A percentile compares a stretch with the other conserved stretches of the same genome.
Conservation (phyloP, 768 basidiomycete species). For the Leccinum longicurvipes region DNA sequence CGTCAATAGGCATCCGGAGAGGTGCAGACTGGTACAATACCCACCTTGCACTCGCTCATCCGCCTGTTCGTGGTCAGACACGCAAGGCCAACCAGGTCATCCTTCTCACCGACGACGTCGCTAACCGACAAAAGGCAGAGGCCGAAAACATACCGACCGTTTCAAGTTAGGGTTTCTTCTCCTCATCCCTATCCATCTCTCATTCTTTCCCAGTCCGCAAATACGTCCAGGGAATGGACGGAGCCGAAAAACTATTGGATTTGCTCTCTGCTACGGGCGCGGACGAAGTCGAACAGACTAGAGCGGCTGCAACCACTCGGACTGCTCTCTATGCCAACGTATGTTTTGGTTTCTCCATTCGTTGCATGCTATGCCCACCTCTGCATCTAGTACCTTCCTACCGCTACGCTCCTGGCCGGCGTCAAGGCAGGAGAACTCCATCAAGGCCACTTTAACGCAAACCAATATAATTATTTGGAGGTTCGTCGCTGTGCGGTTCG, state of each 20-base stretch:
- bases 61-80: conserved; percentile 48
- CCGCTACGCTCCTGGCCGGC: conserved; percentile 69
- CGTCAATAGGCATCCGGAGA: conserved; percentile 74
- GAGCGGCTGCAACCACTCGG: conserved; percentile 48
- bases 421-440: conserved; percentile 81
- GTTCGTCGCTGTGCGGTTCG: conserved; percentile 34
- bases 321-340: conserved; percentile 77
- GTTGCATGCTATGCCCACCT: background rate
- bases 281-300: conserved; percentile 62
- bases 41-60: conserved; percentile 58
- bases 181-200: background rate
- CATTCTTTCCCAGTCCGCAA: conserved; percentile 50
- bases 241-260: conserved; percentile 69
- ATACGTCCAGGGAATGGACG: conserved; percentile 76
- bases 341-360: no score
- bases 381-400: conserved; percentile 67
- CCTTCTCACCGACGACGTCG: conserved; percentile 86
- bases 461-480: conserved; percentile 94
- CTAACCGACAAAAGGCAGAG: conserved; percentile 75
- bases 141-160: conserved; percentile 55
- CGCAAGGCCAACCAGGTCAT: conserved; percentile 58
- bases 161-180: conserved; percentile 47
- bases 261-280: conserved; percentile 69
- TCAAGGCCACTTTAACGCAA: conserved; percentile 94
- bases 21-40: conserved; percentile 84